Evolutionary conservation across 2,329 filamentous ascomycete genomes (phyloP).

Genomic region (Xylaria sp.): DNA sequence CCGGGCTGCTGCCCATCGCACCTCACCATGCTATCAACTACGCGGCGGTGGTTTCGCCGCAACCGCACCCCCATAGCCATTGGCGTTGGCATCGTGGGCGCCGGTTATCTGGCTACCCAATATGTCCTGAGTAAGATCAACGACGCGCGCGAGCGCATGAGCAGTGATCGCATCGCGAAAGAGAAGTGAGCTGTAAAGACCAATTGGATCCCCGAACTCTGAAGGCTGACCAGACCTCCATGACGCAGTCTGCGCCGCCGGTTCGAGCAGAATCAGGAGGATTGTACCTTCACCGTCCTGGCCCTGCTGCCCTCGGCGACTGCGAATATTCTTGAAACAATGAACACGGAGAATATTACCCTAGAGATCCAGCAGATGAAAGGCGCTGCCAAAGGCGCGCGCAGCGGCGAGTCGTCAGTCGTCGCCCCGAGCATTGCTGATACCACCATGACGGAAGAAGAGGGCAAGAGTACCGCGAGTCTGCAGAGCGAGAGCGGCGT

Average conservation of each 20-base stretch:
- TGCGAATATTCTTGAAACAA: slow-evolving; percentile 84
- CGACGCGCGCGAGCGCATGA: slow-evolving; percentile 95
- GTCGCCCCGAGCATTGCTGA: slow-evolving; percentile 68
- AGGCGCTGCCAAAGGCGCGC: slow-evolving; percentile 71
- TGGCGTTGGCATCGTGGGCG: slow-evolving; percentile 86
- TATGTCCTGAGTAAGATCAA: slow-evolving; percentile 93
- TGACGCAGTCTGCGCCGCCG: slow-evolving; percentile 81
- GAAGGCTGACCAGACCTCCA: slow-evolving; percentile 8
- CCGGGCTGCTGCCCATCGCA: not conserved
- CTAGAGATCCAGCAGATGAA: slow-evolving; percentile 96
- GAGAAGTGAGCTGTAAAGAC: slow-evolving; percentile 77
- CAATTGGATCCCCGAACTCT: not conserved
- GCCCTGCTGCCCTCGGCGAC: slow-evolving; percentile 92
- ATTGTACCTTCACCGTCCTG: slow-evolving; percentile 98
- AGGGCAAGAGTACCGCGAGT: slow-evolving; percentile 79
- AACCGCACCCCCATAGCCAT: slow-evolving; percentile 92
- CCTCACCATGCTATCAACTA: slow-evolving; percentile 70
- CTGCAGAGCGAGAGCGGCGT: slow-evolving; percentile 84
- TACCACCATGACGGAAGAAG: slow-evolving; percentile 84
- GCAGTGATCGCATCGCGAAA: slow-evolving; percentile 92
- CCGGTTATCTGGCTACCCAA: slow-evolving; percentile 90
- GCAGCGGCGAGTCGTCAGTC: slow-evolving; percentile 62
- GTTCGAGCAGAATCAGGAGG: slow-evolving; percentile 98
- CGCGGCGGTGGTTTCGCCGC: slow-evolving; percentile 89
- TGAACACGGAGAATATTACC: slow-evolving; percentile 92